These are phyloP conservation scores for Aspergillus terreus DNA, from an alignment of 2,329 filamentous ascomycete species.

Conservation along the genomic window DNA sequence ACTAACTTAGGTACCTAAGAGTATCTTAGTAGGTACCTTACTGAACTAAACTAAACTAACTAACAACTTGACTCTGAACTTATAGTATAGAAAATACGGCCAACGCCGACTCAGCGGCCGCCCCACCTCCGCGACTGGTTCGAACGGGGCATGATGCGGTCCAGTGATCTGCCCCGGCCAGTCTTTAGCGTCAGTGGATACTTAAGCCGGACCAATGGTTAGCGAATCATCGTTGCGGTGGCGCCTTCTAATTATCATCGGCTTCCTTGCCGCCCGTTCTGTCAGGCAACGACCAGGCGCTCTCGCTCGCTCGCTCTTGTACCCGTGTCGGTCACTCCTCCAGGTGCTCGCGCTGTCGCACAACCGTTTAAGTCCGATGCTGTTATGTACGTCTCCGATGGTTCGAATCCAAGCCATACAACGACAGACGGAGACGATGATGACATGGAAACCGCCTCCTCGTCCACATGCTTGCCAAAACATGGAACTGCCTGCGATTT, in stretches of 20 bases:
- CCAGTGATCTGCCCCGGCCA: slow-evolving; percentile 14
- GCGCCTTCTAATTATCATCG: slow-evolving; percentile 9
- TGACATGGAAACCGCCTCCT: neutral
- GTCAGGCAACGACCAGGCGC: neutral
- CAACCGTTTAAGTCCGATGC: neutral
- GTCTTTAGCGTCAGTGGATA: slow-evolving; percentile 9
- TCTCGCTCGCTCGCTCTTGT: neutral
- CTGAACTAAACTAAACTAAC: too few species aligned
- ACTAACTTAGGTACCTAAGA: too few species aligned
- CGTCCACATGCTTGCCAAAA: slow-evolving; percentile 5
- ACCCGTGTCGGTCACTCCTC: neutral
- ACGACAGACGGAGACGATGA: neutral
- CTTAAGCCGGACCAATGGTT: slow-evolving; percentile 9
- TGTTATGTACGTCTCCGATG: neutral
- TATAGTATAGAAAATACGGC: too few species aligned
- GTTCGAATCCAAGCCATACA: neutral
- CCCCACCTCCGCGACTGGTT: too few species aligned
- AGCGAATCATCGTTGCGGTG: slow-evolving; percentile 13
- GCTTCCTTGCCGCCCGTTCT: neutral
- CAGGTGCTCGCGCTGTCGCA: neutral
- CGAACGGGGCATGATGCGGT: neutral
- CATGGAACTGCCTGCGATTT: slow-evolving; percentile 7
- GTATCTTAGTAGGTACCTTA: too few species aligned
- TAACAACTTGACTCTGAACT: too few species aligned
- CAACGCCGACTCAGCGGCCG: too few species aligned